Evolutionary conservation across 768 basidiomycete genomes (phyloP).

Genomic region (Brasilioporus rufonigricans): DNA sequence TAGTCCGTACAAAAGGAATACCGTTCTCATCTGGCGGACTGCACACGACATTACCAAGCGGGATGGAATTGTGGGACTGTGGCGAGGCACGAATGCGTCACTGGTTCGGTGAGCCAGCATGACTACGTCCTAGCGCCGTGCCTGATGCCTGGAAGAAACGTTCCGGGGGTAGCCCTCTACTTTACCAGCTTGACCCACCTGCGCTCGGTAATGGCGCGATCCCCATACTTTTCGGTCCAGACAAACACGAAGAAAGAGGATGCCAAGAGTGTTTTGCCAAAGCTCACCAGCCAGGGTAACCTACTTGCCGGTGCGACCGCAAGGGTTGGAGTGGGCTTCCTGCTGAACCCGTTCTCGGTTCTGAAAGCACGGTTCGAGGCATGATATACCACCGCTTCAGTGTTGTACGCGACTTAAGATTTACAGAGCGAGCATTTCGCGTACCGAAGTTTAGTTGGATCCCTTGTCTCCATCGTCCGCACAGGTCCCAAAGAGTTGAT

Average conservation of each 20-base stretch:
- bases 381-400: constrained; percentile 12
- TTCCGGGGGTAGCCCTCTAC: constrained; percentile 92
- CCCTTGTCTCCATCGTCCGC: constrained; percentile 57
- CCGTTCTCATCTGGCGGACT: constrained; percentile 46
- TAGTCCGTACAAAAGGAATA: constrained; percentile 28
- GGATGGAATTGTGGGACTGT: constrained; percentile 71
- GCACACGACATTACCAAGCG: constrained; percentile 55
- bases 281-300: constrained; percentile 75
- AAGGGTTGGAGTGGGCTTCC: constrained; percentile 75
- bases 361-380: constrained; percentile 93
- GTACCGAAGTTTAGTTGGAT: constrained; percentile 60
- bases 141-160: constrained; percentile 54
- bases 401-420: neutral
- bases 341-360: constrained; percentile 88
- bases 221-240: constrained; percentile 60
- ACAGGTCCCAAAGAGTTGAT: constrained; percentile 79
- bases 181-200: constrained; percentile 84
- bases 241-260: constrained; percentile 14
- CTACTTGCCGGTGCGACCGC: constrained; percentile 82
- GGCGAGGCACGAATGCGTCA: constrained; percentile 86
- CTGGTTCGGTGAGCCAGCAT: constrained; percentile 53
- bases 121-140: neutral
- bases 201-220: constrained; percentile 70
- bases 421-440: constrained; percentile 73
- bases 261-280: constrained; percentile 59